Evolutionary conservation across 768 basidiomycete genomes (phyloP).

Genomic region (Suillus occidentalis): DNA sequence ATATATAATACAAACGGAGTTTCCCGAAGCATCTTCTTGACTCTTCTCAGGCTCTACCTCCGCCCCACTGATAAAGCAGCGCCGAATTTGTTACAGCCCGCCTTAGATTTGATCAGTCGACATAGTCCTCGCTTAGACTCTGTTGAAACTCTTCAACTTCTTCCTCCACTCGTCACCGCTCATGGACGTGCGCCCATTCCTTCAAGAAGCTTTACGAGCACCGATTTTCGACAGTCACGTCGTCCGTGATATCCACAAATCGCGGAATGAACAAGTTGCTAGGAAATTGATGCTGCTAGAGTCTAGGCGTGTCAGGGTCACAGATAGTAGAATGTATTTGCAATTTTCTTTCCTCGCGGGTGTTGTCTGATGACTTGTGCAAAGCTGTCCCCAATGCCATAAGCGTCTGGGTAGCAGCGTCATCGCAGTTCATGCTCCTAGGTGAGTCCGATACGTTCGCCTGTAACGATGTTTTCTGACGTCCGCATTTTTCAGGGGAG

Average conservation of each 20-base stretch:
- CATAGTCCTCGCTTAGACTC: conserved; percentile 84
- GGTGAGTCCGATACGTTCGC: conserved; percentile 43
- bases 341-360: conserved; percentile 8
- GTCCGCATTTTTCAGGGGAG: conserved; percentile 56
- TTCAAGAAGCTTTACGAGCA: conserved; percentile 66
- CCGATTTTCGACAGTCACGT: conserved; percentile 71
- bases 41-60: conserved; percentile 85
- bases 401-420: conserved; percentile 92
- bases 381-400: conserved; percentile 92
- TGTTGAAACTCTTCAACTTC: conserved; percentile 76
- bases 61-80: conserved; percentile 57
- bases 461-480: not conserved
- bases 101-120: conserved; percentile 82
- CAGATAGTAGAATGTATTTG: conserved; percentile 89
- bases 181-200: conserved; percentile 77
- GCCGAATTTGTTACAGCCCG: conserved; percentile 69
- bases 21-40: conserved; percentile 72
- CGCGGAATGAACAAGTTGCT: conserved; percentile 77
- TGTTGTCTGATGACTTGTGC: conserved; percentile 7
- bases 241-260: conserved; percentile 66
- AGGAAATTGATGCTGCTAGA: conserved; percentile 74
- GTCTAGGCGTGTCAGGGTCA: conserved; percentile 80
- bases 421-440: conserved; percentile 89
- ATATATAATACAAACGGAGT: conserved; percentile 61
- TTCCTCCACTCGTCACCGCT: conserved; percentile 89